Base-by-base conservation (phyloP, 2,329 filamentous ascomycete species). In the Lachnellula arida region DNA sequence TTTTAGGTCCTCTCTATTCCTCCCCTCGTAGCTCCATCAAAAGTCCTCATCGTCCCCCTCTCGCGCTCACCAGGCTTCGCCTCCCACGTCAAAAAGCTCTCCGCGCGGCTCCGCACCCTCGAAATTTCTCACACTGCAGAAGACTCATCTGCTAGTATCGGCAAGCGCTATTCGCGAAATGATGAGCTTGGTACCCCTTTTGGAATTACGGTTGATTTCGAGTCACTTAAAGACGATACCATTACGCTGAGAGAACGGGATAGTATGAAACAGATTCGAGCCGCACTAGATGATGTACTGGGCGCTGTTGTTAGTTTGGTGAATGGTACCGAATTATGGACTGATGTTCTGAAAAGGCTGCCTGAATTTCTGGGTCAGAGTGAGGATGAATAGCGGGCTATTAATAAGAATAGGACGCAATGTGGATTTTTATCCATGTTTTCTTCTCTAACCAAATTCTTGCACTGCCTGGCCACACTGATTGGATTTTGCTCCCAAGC, bases 151-250 rank as follows among this genome's bases (percentile, higher is more conserved):
- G 91, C 92, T 59, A 91, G 86, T 60, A 97, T 97, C 66, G 94
- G 93, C 71, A 96, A 96, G 80, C 88, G 93, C 52, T 97, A 96
- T 74, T 85, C 88, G 70, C 86, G 94, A 67, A 97, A 97, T 72
- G 93, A 97, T 73, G 93, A 97, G 76, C 82, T 97, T 56, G 94
- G 93, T 68, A 97, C 94, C 46, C 91, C 93, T 7, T 86, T 97
- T 62, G 93, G 91, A 70, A 86, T 97, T 72, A 97, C 93, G 0
- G 83, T 97, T 58, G 93, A 97, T 73, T 97, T 97, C 81, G 89
- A 97, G 78, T 95, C 90, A 47, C 78, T 96, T 64, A 85, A 96
- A 74, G 91, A 97, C 72, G 84, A 84, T 70, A 88, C 87, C 5
- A 83, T 95, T 69, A 97, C 93, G 1, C 82, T 97, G 62, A 81